These are phyloP conservation scores for Litsea cubeba DNA, from an alignment of 164 flowering plant genomes.

Conservation along the genomic window DNA sequence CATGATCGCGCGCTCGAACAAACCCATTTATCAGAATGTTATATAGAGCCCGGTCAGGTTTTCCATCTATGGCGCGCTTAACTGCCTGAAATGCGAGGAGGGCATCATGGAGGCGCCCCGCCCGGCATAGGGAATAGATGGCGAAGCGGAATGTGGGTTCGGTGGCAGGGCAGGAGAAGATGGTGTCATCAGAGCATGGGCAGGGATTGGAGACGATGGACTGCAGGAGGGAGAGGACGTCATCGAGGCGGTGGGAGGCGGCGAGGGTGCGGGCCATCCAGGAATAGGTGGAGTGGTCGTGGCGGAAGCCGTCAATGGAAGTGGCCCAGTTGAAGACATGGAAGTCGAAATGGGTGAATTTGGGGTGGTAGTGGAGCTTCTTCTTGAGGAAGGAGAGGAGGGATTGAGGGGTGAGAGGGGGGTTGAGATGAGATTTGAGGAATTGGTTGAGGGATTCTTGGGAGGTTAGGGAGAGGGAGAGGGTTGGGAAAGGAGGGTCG, in stretches of 20 bases:
- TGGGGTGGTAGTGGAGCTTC: constrained; percentile 79
- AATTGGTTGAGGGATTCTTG: constrained; percentile 33
- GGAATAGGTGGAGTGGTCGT: constrained; percentile 70
- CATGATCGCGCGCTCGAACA: constrained; percentile 42
- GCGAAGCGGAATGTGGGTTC: constrained; percentile 57
- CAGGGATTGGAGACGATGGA: constrained; percentile 63
- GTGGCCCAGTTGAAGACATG: constrained; percentile 74
- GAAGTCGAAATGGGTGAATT: constrained; percentile 65
- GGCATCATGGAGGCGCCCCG: constrained; percentile 58
- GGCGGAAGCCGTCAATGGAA: constrained; percentile 63
- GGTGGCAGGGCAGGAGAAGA: constrained; percentile 64
- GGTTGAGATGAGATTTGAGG: constrained; percentile 52
- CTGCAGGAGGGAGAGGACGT: constrained; percentile 40
- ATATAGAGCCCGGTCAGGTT: constrained; percentile 50
- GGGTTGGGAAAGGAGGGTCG: constrained; percentile 26
- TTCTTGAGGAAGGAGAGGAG: constrained; percentile 57
- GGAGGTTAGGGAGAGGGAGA: constrained; percentile 40
- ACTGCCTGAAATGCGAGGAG: constrained; percentile 44
- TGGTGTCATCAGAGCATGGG: constrained; percentile 78
- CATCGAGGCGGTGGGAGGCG: constrained; percentile 49
- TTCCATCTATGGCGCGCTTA: constrained; percentile 71
- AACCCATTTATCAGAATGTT: constrained; percentile 68
- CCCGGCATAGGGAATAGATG: constrained; percentile 48
- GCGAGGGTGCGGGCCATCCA: constrained; percentile 77
- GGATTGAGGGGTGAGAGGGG: constrained; percentile 40